phyloP scores from a whole-genome alignment of 352 stramenopile species.

The Phytopythium delawarense region DNA sequence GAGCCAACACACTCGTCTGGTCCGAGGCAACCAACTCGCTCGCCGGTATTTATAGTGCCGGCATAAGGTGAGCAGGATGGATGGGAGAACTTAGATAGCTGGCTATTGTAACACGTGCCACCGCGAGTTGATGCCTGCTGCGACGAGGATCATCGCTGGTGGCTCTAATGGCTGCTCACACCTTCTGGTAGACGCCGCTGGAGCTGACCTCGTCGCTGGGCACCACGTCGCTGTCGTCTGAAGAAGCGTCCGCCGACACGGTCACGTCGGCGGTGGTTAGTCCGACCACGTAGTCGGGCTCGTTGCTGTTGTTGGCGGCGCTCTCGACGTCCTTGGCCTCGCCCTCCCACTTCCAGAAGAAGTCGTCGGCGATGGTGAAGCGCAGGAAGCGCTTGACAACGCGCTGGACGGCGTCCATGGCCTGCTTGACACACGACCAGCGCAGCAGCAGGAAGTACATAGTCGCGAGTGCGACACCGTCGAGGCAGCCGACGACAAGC shows the following conservation, averaged over 20 bases:
- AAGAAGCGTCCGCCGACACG: constrained; percentile 24
- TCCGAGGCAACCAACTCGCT: not conserved
- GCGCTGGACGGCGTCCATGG: constrained; percentile 16
- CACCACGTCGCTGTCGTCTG: constrained; percentile 20
- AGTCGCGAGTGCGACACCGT: constrained; percentile 28
- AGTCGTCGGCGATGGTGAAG: constrained; percentile 36
- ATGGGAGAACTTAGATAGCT: constrained; percentile 3
- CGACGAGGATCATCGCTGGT: not conserved
- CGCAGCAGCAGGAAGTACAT: constrained; percentile 40
- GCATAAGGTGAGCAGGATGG: constrained; percentile 2
- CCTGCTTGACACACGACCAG: constrained; percentile 20
- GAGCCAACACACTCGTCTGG: not conserved
- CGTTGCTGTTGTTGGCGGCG: not conserved
- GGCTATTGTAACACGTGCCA: not conserved
- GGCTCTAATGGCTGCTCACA: not conserved
- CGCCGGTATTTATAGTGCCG: constrained; percentile 5
- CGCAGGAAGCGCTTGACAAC: constrained; percentile 19
- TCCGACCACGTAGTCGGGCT: not conserved
- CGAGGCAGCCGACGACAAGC: constrained; percentile 21
- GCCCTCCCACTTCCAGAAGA: constrained; percentile 18
- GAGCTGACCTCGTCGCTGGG: constrained; percentile 15
- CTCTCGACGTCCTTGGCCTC: constrained; percentile 5
- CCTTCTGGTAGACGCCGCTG: constrained; percentile 7
- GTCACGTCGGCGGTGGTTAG: constrained; percentile 10
- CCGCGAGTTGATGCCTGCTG: not conserved